phyloP scores from a whole-genome alignment of 768 basidiomycete species.

The Calocera cornea region DNA sequence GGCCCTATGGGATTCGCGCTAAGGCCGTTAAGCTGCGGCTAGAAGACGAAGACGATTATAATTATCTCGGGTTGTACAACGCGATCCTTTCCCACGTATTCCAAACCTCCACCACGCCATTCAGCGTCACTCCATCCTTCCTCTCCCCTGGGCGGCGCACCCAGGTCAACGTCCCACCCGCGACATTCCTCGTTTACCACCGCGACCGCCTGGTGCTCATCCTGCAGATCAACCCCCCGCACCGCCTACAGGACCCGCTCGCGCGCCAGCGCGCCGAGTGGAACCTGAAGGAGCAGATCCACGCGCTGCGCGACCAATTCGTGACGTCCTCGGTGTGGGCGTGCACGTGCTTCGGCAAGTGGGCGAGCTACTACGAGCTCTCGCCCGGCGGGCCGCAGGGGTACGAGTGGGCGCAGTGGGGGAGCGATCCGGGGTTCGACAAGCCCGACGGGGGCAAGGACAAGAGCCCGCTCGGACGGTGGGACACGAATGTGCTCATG shows the following conservation, averaged over 20 bases:
- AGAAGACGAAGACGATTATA: background rate
- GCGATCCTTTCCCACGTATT: background rate
- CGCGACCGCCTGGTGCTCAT: background rate
- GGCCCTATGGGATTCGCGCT: background rate
- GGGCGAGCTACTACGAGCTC: background rate
- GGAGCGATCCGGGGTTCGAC: background rate
- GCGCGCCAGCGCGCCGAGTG: background rate
- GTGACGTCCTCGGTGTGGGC: background rate
- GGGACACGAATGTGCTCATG: constrained; percentile 2
- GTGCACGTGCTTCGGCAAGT: background rate
- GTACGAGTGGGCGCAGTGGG: background rate
- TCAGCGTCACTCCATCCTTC: background rate
- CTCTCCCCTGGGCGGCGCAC: background rate
- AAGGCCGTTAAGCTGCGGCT: background rate
- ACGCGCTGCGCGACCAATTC: background rate
- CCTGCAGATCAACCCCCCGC: background rate
- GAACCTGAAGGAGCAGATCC: background rate
- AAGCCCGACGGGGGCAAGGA: background rate
- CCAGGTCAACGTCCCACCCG: background rate
- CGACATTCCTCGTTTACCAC: background rate
- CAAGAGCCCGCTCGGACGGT: background rate
- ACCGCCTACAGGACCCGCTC: background rate
- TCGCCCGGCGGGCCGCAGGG: background rate
- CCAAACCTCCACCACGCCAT: background rate
- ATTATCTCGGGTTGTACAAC: background rate